A percentile compares a stretch with the other conserved stretches of the same genome.
phyloP scores from a whole-genome alignment of 495 filamentous ascomycete species.

The Lasiosphaeris hirsuta region DNA sequence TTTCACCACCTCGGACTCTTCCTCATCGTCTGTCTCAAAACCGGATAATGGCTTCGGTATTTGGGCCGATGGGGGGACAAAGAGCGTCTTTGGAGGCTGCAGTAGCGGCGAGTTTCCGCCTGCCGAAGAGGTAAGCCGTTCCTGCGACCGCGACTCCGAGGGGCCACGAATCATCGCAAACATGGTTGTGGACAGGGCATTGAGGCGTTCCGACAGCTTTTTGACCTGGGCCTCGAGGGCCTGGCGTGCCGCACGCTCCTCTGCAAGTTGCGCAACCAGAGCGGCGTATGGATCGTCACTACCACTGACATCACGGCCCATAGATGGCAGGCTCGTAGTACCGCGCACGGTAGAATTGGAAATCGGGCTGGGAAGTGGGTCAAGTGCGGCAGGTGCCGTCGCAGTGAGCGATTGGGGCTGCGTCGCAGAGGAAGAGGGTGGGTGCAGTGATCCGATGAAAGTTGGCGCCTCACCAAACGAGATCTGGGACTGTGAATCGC shows the following conservation, averaged over 20 bases:
- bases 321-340: constrained; percentile 38
- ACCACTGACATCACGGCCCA: constrained; percentile 30
- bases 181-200: constrained; percentile 37
- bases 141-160: constrained; percentile 26
- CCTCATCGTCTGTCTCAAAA: constrained; percentile 36
- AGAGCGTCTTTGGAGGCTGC: constrained; percentile 16
- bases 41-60: constrained; percentile 28
- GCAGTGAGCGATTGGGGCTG: constrained; percentile 23
- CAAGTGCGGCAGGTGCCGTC: constrained; percentile 9
- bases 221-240: constrained; percentile 50
- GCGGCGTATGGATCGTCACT: constrained; percentile 24
- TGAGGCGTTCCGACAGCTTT: constrained; percentile 43
- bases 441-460: constrained; percentile 36
- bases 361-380: constrained; percentile 24
- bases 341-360: constrained; percentile 43
- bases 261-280: constrained; percentile 44
- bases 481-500: constrained; percentile 30
- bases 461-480: constrained; percentile 42
- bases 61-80: constrained; percentile 3
- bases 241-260: constrained; percentile 47
- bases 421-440: constrained; percentile 29
- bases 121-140: constrained; percentile 15
- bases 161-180: constrained; percentile 34
- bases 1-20: constrained; percentile 27
- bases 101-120: constrained; percentile 20